Evolutionary conservation across 2,329 filamentous ascomycete species (phyloP).

Genomic region (Colletotrichum sp.): DNA sequence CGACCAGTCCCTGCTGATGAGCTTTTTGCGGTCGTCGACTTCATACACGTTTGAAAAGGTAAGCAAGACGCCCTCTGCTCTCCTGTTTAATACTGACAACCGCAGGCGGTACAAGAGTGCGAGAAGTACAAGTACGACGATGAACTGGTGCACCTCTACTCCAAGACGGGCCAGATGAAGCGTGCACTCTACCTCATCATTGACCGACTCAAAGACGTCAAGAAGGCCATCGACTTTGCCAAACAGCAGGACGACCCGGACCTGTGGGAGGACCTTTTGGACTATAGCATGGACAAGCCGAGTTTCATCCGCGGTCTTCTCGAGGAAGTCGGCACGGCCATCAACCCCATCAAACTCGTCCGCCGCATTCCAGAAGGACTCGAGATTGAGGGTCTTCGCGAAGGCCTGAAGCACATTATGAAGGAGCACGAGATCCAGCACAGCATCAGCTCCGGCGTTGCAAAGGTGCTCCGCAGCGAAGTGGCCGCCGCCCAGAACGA

Average conservation of each 20-base stretch:
- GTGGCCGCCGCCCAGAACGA: constrained; percentile 84
- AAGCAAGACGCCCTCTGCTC: neutral
- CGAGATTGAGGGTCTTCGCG: constrained; percentile 87
- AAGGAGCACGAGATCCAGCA: constrained; percentile 96
- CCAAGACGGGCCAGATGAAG: constrained; percentile 94
- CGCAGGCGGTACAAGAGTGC: constrained; percentile 74
- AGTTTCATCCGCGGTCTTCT: constrained; percentile 90
- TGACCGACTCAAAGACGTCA: constrained; percentile 88
- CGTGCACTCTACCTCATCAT: constrained; percentile 92
- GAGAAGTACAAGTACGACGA: constrained; percentile 82
- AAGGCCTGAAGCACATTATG: constrained; percentile 89
- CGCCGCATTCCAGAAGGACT: constrained; percentile 90
- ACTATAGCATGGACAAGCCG: constrained; percentile 98
- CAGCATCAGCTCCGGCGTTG: constrained; percentile 89
- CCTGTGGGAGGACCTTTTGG: constrained; percentile 91
- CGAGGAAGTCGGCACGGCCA: constrained; percentile 91
- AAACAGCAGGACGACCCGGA: constrained; percentile 93
- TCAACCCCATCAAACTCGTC: constrained; percentile 90
- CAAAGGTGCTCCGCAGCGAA: constrained; percentile 84
- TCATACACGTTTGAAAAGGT: constrained; percentile 86
- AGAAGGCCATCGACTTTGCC: constrained; percentile 91
- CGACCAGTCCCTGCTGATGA: constrained; percentile 80
- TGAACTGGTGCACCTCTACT: constrained; percentile 94
- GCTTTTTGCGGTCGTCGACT: constrained; percentile 84
- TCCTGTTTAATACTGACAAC: neutral